phyloP scores from a whole-genome alignment of 805 yeast genomes.

The Millerozyma acaciae region DNA sequence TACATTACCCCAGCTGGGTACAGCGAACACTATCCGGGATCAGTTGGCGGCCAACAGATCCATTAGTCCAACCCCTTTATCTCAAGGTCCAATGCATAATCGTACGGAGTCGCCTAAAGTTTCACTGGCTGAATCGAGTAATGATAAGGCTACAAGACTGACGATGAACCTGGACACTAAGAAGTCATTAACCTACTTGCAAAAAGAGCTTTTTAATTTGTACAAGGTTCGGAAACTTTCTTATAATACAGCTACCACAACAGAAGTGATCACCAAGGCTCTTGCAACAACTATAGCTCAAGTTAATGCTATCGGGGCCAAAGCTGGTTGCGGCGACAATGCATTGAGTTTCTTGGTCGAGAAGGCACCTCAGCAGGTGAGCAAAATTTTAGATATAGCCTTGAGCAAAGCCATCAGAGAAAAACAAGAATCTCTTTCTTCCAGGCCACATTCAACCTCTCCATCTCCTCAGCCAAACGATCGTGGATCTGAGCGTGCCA shows the following conservation, averaged over 20 bases:
- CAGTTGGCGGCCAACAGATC: conserved; percentile 47
- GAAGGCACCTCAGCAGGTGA: conserved; percentile 75
- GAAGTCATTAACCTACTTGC: conserved; percentile 76
- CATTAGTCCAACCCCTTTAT: conserved; percentile 14
- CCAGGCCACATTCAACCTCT: conserved; percentile 10
- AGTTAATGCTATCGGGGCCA: conserved; percentile 82
- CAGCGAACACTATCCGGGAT: conserved; percentile 33
- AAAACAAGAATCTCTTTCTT: conserved; percentile 24
- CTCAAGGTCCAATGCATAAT: conserved; percentile 10
- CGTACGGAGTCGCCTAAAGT: conserved; percentile 6
- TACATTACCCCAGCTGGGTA: background rate
- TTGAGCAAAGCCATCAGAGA: conserved; percentile 69
- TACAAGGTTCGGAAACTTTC: conserved; percentile 71
- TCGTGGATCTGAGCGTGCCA: too few species aligned
- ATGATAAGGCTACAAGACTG: too few species aligned
- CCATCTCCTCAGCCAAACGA: too few species aligned
- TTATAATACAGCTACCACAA: conserved; percentile 75
- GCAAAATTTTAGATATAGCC: conserved; percentile 75
- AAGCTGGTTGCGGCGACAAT: conserved; percentile 74
- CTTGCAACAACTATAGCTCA: conserved; percentile 91
- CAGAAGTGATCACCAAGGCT: conserved; percentile 83
- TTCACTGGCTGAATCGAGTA: too few species aligned
- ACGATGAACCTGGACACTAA: conserved; percentile 56
- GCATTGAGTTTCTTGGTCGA: conserved; percentile 76
- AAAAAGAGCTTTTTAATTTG: conserved; percentile 77